Percentiles rank a stretch among this genome's conserved stretches.
phyloP scores from a whole-genome alignment of 441 rosid genomes.

The Mallotus japonicus region DNA sequence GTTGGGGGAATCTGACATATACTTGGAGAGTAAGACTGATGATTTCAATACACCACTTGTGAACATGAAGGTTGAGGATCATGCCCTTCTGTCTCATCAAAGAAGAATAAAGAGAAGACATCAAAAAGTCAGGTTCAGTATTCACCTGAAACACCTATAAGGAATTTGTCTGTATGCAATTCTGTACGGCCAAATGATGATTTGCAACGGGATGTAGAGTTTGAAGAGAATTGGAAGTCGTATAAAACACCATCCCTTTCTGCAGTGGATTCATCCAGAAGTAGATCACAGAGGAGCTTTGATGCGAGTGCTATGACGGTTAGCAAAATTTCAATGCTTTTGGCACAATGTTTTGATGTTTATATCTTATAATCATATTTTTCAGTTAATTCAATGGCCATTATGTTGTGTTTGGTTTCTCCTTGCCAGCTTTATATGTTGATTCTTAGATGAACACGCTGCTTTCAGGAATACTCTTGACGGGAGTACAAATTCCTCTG shows the following conservation, averaged over 20 bases:
- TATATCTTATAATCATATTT: not conserved
- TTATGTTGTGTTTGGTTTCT: not conserved
- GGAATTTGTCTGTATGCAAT: slow-evolving; percentile 42
- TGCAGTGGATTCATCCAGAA: slow-evolving; percentile 51
- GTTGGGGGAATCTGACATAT: slow-evolving; percentile 52
- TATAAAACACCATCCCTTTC: slow-evolving; percentile 53
- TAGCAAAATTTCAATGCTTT: slow-evolving; percentile 24
- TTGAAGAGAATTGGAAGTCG: slow-evolving; percentile 61
- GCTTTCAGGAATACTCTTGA: slow-evolving; percentile 65
- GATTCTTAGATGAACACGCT: slow-evolving; percentile 20
- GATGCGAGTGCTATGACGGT: slow-evolving; percentile 48
- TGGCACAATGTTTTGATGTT: slow-evolving; percentile 4
- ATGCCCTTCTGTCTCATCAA: slow-evolving; percentile 37
- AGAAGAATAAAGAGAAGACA: slow-evolving; percentile 50
- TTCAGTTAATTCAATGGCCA: not conserved
- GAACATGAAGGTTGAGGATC: slow-evolving; percentile 39
- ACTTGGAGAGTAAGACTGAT: slow-evolving; percentile 66
- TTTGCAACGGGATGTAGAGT: slow-evolving; percentile 47
- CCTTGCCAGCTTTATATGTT: slow-evolving; percentile 2
- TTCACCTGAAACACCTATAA: slow-evolving; percentile 56
- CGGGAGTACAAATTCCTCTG: slow-evolving; percentile 62
- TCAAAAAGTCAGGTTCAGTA: slow-evolving; percentile 41
- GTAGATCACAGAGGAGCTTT: slow-evolving; percentile 54
- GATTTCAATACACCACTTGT: slow-evolving; percentile 50
- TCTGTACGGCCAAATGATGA: slow-evolving; percentile 49